Conservation (phyloP, 2,329 filamentous ascomycete genomes). For the Clonostachys sp. region DNA sequence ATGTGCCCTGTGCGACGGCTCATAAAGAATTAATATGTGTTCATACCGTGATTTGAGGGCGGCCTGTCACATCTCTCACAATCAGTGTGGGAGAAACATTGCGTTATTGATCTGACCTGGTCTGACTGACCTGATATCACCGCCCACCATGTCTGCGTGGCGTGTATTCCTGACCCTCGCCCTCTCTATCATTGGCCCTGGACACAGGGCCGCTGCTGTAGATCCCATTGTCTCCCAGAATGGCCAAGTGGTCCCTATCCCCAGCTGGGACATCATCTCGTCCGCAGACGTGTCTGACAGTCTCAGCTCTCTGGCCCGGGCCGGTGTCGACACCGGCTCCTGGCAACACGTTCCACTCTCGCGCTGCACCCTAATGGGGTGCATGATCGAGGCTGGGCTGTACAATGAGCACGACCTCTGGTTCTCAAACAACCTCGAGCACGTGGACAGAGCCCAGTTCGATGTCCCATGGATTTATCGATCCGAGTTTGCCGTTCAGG, state of each 20-base stretch:
- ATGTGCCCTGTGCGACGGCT: too few species aligned
- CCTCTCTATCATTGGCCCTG: too few species aligned
- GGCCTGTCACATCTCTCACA: too few species aligned
- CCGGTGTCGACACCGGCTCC: constrained; percentile 36
- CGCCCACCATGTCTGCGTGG: too few species aligned
- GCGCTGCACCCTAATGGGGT: constrained; percentile 51
- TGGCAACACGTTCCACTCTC: constrained; percentile 45
- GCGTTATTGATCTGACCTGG: too few species aligned
- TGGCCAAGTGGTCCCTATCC: constrained; percentile 24
- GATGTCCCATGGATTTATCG: constrained; percentile 55
- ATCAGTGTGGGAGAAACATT: too few species aligned
- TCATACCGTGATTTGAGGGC: too few species aligned
- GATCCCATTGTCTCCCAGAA: constrained; percentile 11
- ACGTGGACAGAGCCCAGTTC: constrained; percentile 41
- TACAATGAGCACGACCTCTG: constrained; percentile 51
- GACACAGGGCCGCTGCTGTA: too few species aligned
- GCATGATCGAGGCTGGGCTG: constrained; percentile 44
- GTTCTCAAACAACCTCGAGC: constrained; percentile 41
- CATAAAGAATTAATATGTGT: too few species aligned
- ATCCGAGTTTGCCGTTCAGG: constrained; percentile 38
- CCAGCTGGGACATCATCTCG: constrained; percentile 45
- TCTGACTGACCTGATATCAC: too few species aligned
- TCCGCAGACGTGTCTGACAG: constrained; percentile 25
- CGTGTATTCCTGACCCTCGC: too few species aligned
- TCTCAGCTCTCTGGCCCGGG: constrained; percentile 29